phyloP scores from a whole-genome alignment of 2,329 filamentous ascomycete species.

The Aspergillus texensis region DNA sequence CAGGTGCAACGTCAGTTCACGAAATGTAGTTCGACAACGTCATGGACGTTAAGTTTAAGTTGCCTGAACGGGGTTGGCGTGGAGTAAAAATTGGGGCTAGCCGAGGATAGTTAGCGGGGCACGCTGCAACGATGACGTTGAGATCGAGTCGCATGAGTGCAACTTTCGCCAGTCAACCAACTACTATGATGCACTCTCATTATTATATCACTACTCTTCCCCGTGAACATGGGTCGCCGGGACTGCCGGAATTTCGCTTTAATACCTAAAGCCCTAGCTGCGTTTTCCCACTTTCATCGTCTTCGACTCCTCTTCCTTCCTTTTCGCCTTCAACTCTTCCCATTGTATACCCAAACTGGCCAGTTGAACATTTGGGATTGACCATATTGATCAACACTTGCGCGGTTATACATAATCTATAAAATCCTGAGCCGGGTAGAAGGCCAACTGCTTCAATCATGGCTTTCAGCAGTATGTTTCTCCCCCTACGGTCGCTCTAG shows the following conservation, averaged over 20 bases:
- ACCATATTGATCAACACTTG: not conserved
- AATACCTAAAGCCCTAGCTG: constrained; percentile 17
- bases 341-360: not conserved
- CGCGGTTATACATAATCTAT: not conserved
- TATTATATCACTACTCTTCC: constrained; percentile 31
- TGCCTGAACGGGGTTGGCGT: constrained; percentile 22
- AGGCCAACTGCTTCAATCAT: constrained; percentile 18
- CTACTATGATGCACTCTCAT: constrained; percentile 22
- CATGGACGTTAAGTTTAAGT: constrained; percentile 29
- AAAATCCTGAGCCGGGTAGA: not conserved
- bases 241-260: constrained; percentile 24
- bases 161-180: not conserved
- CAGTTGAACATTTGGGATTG: not conserved
- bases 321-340: not conserved
- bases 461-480: constrained; percentile 37
- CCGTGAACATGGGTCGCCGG: constrained; percentile 18
- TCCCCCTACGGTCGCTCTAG: not conserved
- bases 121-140: constrained; percentile 38
- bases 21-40: constrained; percentile 27
- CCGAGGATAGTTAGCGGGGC: constrained; percentile 24
- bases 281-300: constrained; percentile 5
- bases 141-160: constrained; percentile 21
- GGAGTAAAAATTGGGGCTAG: constrained; percentile 23
- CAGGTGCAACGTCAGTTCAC: constrained; percentile 32
- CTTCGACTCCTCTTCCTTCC: not conserved